Evolutionary conservation across 306 rosid genomes (phyloP).

Genomic region (Citrullus mucosospermus): DNA sequence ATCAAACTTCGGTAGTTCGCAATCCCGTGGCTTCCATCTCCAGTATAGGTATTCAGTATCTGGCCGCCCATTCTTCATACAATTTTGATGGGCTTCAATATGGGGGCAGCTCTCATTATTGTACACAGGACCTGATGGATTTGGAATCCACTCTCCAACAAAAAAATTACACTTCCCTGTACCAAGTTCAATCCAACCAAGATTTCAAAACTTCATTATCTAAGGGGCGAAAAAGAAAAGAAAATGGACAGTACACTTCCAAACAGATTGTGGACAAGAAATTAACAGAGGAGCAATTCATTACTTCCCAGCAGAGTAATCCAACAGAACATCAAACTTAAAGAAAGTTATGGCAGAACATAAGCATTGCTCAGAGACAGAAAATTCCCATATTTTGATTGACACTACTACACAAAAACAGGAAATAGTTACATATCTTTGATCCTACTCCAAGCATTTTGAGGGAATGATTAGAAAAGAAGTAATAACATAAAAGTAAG

Average conservation of each 20-base stretch:
- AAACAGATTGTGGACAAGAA: background rate
- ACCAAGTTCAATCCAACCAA: background rate
- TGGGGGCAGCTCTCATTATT: conserved; percentile 58
- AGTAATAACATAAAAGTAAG: background rate
- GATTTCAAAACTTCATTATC: background rate
- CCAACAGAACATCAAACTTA: background rate
- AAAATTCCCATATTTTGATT: background rate
- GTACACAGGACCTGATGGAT: conserved; percentile 52
- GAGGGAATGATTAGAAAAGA: background rate
- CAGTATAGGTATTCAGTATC: conserved; percentile 58
- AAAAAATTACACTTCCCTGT: conserved; percentile 70
- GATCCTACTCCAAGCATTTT: background rate
- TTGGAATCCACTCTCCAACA: conserved; percentile 72
- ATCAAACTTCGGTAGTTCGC: conserved; percentile 53
- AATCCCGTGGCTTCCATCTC: conserved; percentile 75
- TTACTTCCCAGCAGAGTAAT: background rate
- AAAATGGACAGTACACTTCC: background rate
- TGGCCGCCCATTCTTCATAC: conserved; percentile 81
- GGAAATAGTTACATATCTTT: background rate
- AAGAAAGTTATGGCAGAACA: background rate
- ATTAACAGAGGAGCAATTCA: background rate
- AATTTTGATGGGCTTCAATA: conserved; percentile 80
- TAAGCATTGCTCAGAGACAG: background rate
- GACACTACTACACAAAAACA: background rate
- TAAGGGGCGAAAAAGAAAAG: background rate